Evolutionary conservation across 805 yeast species (phyloP).

Genomic region (Barnettozyma vustinii): DNA sequence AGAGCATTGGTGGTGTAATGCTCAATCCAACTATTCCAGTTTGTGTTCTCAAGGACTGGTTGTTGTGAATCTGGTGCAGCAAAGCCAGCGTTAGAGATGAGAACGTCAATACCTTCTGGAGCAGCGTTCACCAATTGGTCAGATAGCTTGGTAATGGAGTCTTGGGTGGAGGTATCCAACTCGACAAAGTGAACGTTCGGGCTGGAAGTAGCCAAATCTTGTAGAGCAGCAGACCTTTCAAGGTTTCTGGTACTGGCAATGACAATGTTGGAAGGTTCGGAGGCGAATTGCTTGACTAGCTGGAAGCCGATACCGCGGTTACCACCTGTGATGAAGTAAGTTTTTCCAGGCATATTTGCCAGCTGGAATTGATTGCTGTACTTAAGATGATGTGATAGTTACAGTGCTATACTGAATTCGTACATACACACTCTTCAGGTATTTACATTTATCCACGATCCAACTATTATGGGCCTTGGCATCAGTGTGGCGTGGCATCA

Average conservation of each 20-base stretch:
- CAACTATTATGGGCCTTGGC: too few relatives aligned
- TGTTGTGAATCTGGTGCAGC: slow-evolving; percentile 16
- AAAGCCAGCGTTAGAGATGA: slow-evolving; percentile 28
- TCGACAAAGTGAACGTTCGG: too few relatives aligned
- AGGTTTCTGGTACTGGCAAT: slow-evolving; percentile 3
- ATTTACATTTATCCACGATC: too few relatives aligned
- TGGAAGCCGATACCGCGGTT: slow-evolving; percentile 9
- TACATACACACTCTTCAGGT: too few relatives aligned
- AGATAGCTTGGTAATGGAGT: slow-evolving; percentile 17
- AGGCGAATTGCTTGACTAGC: background rate
- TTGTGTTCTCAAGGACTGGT: slow-evolving; percentile 14
- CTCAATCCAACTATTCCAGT: slow-evolving; percentile 6
- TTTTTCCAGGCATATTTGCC: background rate
- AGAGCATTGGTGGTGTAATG: slow-evolving; percentile 13
- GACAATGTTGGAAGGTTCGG: background rate
- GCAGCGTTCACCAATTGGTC: slow-evolving; percentile 13
- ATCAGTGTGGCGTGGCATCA: too few relatives aligned
- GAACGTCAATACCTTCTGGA: slow-evolving; percentile 25
- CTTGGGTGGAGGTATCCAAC: slow-evolving; percentile 20
- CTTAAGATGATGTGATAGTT: too few relatives aligned
- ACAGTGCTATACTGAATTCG: too few relatives aligned
- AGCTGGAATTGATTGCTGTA: too few relatives aligned
- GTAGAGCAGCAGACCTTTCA: background rate
- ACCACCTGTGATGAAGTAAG: slow-evolving; percentile 8
- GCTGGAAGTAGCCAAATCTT: too few relatives aligned